Evolutionary conservation across 805 yeast species (phyloP), one percentile per base, ranked within the genome.

Genomic region (Starmerella stigmatis): DNA sequence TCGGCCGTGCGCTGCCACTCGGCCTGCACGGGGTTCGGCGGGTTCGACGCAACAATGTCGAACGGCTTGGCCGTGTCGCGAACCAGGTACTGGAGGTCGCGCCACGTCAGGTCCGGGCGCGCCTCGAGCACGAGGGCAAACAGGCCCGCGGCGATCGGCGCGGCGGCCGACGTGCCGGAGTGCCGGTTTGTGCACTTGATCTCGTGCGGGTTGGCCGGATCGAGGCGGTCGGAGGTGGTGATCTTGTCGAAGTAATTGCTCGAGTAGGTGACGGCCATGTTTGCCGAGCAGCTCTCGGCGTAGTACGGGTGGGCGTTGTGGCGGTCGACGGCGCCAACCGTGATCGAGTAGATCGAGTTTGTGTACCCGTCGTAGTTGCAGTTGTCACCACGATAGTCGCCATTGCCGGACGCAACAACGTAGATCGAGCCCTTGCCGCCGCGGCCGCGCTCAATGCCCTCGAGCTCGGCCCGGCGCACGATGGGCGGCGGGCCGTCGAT

Each of bases 161-260:
- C 98, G 13, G 98, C 96, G 0, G 98, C 98, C 19, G 97, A 89
- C 0, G 98, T 92, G 17, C 98, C 98, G 10, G 96, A 96, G 62
- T 92, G 98, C 21, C 55, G 62, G 30, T 71, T 71, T 2, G 94
- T 68, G 63, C 98, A 92, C 53, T 67, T 63, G 17, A 41, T 43
- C 32, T 25, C 54, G 19, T 31, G 39, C 6, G 52, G 55, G 11
- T 41, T 11, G 40, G 12, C 13, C n/a, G 52, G 48, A 32, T 50
- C 42, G 4, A 42, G 30, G 4, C 49, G 41, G 45, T 56, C 58
- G 2, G 96, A 82, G 6, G 97, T 83, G 59, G 83, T 88, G 46
- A 92, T 89, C 58, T 77, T 81, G 59, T 85, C 94, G 28, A 84
- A 83, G 3, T 88, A 78, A 1, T 96, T 96, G 2, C 96, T 84